phyloP scores from a whole-genome alignment of 2,329 filamentous ascomycete genomes.

The Xylaria hypoxylon region DNA sequence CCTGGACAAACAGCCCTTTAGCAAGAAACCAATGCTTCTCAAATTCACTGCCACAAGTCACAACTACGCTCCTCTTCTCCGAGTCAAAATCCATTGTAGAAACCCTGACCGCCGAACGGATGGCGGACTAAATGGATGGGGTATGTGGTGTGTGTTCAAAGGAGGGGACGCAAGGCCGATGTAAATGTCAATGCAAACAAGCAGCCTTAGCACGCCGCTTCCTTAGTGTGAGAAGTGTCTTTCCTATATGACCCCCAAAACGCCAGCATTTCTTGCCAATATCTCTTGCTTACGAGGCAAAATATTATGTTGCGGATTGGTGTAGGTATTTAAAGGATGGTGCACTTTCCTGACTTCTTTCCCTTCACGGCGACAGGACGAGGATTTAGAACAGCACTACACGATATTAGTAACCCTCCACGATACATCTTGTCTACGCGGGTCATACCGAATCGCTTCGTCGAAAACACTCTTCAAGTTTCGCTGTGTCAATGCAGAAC shows the following conservation, averaged over 20 bases:
- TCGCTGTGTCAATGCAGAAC: slow-evolving; percentile 94
- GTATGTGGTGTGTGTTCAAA: slow-evolving; percentile 36
- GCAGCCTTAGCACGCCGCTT: slow-evolving; percentile 46
- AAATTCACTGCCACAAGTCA: slow-evolving; percentile 35
- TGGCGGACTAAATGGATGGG: slow-evolving; percentile 29
- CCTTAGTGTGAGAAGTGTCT: slow-evolving; percentile 46
- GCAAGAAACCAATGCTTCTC: slow-evolving; percentile 38
- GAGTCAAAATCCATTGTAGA: slow-evolving; percentile 32
- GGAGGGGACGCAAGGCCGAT: slow-evolving; percentile 34
- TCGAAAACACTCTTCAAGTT: slow-evolving; percentile 99
- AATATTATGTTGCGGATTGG: slow-evolving; percentile 42
- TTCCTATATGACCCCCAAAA: slow-evolving; percentile 52
- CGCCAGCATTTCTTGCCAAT: slow-evolving; percentile 49
- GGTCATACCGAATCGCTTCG: slow-evolving; percentile 90
- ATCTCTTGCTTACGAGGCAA: slow-evolving; percentile 44
- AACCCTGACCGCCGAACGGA: slow-evolving; percentile 20
- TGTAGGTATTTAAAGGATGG: slow-evolving; percentile 67
- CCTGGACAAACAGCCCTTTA: slow-evolving; percentile 32
- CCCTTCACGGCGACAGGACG: slow-evolving; percentile 67
- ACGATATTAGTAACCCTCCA: slow-evolving; percentile 38
- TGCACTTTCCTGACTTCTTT: slow-evolving; percentile 75
- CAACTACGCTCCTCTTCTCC: slow-evolving; percentile 22
- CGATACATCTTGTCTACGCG: slow-evolving; percentile 46
- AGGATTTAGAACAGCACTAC: slow-evolving; percentile 78
- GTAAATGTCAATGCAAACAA: slow-evolving; percentile 44